Conservation (phyloP, 2,329 filamentous ascomycete genomes). For the Alternaria sp. region DNA sequence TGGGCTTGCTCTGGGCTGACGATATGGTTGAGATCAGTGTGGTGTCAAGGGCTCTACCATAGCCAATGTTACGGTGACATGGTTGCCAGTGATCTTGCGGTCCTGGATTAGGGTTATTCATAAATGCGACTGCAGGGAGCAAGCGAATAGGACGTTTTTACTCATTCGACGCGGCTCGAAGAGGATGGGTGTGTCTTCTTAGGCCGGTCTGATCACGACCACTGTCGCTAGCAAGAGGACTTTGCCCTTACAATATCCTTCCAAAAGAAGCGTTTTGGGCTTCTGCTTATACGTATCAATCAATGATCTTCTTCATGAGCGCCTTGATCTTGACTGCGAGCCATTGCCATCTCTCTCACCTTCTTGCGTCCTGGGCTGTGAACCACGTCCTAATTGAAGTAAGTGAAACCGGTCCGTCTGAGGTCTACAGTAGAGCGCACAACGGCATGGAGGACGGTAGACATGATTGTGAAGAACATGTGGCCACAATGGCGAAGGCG, state of each 20-base stretch:
- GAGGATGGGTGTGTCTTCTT: neutral
- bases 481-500: neutral
- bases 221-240: neutral
- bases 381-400: neutral
- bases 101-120: neutral
- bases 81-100: neutral
- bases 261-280: neutral
- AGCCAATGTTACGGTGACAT: neutral
- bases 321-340: neutral
- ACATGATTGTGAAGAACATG: neutral
- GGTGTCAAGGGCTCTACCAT: neutral
- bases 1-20: neutral
- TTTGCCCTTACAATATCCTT: neutral
- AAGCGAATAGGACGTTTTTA: neutral
- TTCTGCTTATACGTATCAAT: neutral
- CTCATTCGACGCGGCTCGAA: neutral
- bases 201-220: neutral
- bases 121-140: neutral
- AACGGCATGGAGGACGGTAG: neutral
- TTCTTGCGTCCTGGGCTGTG: neutral
- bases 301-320: neutral
- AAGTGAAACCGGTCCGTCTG: rapidly evolving
- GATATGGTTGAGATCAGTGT: neutral
- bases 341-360: neutral
- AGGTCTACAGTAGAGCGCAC: neutral